A percentile compares a stretch with the other conserved stretches of the same genome.
Evolutionary conservation across 139 green algal species (phyloP).

Genomic region (Ettlia oleoabundans): DNA sequence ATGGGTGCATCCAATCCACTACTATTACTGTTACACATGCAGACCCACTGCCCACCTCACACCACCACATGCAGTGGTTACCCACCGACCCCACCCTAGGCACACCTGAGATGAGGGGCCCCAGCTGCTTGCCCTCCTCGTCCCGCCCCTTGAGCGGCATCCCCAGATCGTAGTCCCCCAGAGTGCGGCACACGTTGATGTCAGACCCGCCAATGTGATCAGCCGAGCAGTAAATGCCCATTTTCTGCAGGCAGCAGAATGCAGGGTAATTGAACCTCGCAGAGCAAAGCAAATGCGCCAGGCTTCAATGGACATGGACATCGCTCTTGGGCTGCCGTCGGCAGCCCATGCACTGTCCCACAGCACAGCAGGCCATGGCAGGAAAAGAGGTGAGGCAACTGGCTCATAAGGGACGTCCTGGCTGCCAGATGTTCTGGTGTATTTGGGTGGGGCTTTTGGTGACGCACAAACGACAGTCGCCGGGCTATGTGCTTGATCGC

Average conservation of each 20-base stretch:
- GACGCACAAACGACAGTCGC: background rate
- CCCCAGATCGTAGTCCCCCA: slow-evolving; percentile 55
- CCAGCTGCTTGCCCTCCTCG: background rate
- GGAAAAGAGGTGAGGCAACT: too few species aligned
- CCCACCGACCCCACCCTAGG: background rate
- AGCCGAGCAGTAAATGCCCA: slow-evolving; percentile 33
- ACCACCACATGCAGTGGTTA: background rate
- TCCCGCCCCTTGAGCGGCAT: slow-evolving; percentile 45
- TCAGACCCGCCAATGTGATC: slow-evolving; percentile 47
- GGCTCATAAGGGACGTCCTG: too few species aligned
- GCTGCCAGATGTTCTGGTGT: too few species aligned
- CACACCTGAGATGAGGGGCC: slow-evolving; percentile 37
- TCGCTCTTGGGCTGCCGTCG: too few species aligned
- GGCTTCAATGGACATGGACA: too few species aligned
- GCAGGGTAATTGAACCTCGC: background rate
- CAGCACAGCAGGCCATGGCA: background rate
- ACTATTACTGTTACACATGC: background rate
- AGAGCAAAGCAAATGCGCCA: background rate
- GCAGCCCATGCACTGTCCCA: too few species aligned
- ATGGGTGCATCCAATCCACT: too few species aligned
- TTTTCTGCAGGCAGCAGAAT: background rate
- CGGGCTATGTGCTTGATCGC: background rate
- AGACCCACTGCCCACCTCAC: too few species aligned
- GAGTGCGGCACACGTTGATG: slow-evolving; percentile 53
- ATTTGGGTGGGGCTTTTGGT: too few species aligned